Percentiles rank a stretch among this genome's conserved stretches.
phyloP scores from a whole-genome alignment of 2,329 filamentous ascomycete genomes.

The Phaeoacremonium minimum region DNA sequence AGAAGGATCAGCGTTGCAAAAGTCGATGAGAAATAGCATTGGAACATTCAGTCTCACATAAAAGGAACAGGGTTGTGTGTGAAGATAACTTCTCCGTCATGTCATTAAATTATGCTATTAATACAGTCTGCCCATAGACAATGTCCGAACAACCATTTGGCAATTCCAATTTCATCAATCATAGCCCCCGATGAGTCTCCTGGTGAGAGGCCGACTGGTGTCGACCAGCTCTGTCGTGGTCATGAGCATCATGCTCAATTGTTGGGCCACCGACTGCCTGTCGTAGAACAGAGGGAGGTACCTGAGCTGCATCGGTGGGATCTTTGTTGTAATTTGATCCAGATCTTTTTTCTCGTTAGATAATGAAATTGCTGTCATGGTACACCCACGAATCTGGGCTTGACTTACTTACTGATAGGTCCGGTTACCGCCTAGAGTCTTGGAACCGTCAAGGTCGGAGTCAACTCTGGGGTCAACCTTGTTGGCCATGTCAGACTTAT shows the following conservation, averaged over 20 bases:
- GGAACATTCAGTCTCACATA: too few relatives aligned
- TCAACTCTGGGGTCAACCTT: conserved; percentile 53
- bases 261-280: conserved; percentile 40
- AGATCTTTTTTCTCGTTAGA: too few relatives aligned
- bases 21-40: too few relatives aligned
- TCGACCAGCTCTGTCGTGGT: conserved; percentile 37
- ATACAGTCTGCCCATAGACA: background rate
- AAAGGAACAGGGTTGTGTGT: too few relatives aligned
- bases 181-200: conserved; percentile 43
- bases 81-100: too few relatives aligned
- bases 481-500: conserved; percentile 49
- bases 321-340: conserved; percentile 33
- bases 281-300: conserved; percentile 49
- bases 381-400: background rate
- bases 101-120: too few relatives aligned
- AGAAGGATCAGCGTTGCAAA: too few relatives aligned
- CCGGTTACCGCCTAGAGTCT: conserved; percentile 51
- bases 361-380: too few relatives aligned
- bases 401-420: conserved; percentile 38
- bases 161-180: too few relatives aligned
- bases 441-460: conserved; percentile 48
- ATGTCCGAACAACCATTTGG: too few relatives aligned
- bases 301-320: conserved; percentile 52
- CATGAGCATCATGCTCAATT: conserved; percentile 37
- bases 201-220: conserved; percentile 42